phyloP scores from a whole-genome alignment of 441 rosid species.

The Erodium moschatum region DNA sequence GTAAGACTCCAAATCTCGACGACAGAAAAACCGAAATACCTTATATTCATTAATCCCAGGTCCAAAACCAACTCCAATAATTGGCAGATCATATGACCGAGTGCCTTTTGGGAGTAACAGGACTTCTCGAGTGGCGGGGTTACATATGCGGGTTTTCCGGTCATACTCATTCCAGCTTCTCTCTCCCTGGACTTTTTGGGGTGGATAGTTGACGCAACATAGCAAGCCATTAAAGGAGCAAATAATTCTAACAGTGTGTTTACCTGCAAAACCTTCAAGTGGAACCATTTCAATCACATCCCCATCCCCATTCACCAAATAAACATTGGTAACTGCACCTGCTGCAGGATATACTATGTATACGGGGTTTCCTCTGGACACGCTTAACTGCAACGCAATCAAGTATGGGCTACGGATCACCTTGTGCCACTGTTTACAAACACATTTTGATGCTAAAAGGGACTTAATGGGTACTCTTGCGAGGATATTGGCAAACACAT shows the following conservation, averaged over 20 bases:
- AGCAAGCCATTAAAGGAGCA: constrained; percentile 5
- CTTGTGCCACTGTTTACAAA: constrained; percentile 15
- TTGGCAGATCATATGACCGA: constrained; percentile 16
- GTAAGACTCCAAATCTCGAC: background rate
- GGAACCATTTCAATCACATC: background rate
- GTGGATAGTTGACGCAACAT: constrained; percentile 6
- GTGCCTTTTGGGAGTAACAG: constrained; percentile 29
- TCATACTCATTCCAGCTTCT: constrained; percentile 10
- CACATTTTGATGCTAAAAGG: constrained; percentile 4
- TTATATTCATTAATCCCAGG: constrained; percentile 22
- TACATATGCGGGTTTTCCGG: constrained; percentile 28
- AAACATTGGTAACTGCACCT: background rate
- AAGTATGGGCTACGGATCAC: constrained; percentile 15
- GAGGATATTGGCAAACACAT: constrained; percentile 15
- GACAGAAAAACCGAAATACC: constrained; percentile 23
- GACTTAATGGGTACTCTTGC: constrained; percentile 20
- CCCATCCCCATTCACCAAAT: background rate
- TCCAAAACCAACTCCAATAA: constrained; percentile 26
- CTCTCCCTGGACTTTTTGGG: no score
- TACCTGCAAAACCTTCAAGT: background rate
- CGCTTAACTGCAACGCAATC: constrained; percentile 13
- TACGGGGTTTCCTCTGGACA: constrained; percentile 16
- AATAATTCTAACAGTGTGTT: background rate
- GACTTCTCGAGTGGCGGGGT: constrained; percentile 24
- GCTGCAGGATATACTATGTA: constrained; percentile 18